A percentile compares a stretch with the other conserved stretches of the same genome.
Evolutionary conservation across 1,139 yeast genomes (phyloP).

Genomic region (Candida labiduridarum): DNA sequence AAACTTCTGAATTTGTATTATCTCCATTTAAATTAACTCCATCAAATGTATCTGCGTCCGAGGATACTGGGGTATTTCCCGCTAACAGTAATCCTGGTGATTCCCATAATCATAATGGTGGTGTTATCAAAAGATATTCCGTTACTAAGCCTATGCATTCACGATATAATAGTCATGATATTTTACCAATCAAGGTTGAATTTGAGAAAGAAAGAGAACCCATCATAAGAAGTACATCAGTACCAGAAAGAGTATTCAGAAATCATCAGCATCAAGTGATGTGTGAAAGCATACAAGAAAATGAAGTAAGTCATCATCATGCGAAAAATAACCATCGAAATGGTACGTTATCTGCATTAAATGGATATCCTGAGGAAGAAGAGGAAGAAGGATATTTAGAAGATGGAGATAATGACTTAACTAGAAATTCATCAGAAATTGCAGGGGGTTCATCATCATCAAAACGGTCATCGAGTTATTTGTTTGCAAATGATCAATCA

Average conservation of each 20-base stretch:
- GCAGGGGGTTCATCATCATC: slow-evolving; percentile 24
- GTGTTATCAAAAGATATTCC: slow-evolving; percentile 25
- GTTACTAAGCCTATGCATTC: slow-evolving; percentile 38
- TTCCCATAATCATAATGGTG: neutral
- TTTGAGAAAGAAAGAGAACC: slow-evolving; percentile 31
- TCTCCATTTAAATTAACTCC: slow-evolving; percentile 43
- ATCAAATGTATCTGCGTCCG: slow-evolving; percentile 16
- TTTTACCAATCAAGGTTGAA: slow-evolving; percentile 48
- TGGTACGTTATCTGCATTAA: slow-evolving; percentile 16
- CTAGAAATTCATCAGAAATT: slow-evolving; percentile 9
- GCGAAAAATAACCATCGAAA: slow-evolving; percentile 12
- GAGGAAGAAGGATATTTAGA: slow-evolving; percentile 13
- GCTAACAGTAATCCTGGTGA: neutral
- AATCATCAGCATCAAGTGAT: neutral
- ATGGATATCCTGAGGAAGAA: slow-evolving; percentile 9
- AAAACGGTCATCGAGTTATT: slow-evolving; percentile 41
- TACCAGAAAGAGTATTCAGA: slow-evolving; percentile 27
- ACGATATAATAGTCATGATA: slow-evolving; percentile 48
- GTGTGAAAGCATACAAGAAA: slow-evolving; percentile 11
- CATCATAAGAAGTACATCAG: slow-evolving; percentile 30
- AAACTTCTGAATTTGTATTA: slow-evolving; percentile 38
- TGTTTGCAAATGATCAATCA: slow-evolving; percentile 29
- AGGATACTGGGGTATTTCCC: slow-evolving; percentile 4
- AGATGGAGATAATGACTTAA: slow-evolving; percentile 12
- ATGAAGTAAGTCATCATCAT: slow-evolving; percentile 1